Evolutionary conservation across 2,329 filamentous ascomycete species (phyloP), one percentile per base, ranked within the genome.

Genomic region (Penicillium sp.): DNA sequence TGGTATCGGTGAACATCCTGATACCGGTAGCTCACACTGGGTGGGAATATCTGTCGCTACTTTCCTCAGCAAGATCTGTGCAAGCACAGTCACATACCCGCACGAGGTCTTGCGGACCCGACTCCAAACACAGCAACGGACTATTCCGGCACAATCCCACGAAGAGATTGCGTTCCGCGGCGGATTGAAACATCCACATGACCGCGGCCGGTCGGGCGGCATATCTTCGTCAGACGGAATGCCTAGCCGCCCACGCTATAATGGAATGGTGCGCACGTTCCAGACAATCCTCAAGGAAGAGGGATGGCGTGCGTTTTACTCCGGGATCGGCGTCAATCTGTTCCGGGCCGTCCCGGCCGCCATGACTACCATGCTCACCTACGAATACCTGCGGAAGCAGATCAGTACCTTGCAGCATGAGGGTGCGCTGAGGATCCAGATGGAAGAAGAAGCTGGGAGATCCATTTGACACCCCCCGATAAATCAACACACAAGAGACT

Each of bases 281-380:
- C 86, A 87, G 61, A 93, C 88, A 3, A 97, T 99, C 60, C 78
- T 97, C 38, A 81, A 80, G 35, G 94, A 99, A 75, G 94, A 99
- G 75, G 94, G 94, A 7, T 97, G 93, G 93, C 84, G 89, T 61
- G 93, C 93, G 4, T 97, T 99, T 69, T 99, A 99, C 73, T 93
- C 93, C 25, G 94, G 94, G 37, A 91, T 99, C 82, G 94, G 94
- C 38, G 96, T 93, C 49, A 99, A 99, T 77, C 90, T 99, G 86
- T 91, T 97, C 81, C 86, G 94, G 56, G 94, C 94, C 8, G 89
- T 99, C 13, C 94, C 94, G 33, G 92, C 94, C 23, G 93, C 94
- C 21, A 96, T 96, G 69, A 96, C 96, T 27, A 99, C 94, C 3
- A 95, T 99, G 89, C 82, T 97, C 71, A 97, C 93, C 13, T 99